Base-by-base conservation (phyloP, 805 yeast species). In the Saturnispora dispora region DNA sequence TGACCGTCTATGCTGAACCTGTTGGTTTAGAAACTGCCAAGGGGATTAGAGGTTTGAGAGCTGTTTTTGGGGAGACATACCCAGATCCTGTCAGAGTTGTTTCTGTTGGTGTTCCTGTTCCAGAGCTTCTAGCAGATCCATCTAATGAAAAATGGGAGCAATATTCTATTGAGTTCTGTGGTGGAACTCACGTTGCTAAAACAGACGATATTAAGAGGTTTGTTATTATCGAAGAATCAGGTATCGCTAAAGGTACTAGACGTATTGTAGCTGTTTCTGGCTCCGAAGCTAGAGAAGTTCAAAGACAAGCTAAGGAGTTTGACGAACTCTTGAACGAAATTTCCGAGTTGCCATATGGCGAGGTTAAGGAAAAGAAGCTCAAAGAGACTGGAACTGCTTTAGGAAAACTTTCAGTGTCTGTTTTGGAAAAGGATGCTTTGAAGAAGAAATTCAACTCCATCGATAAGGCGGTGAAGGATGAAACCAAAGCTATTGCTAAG, bases 41-140 rank as follows among this genome's bases (percentile, higher is more conserved):
- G 62, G 71, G 77, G 46, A 90, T 93, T 59, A 72, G 70, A 58
- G 95, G 97, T 30, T 82, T 93, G 45, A 87, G 99, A 71, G 99
- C 99, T 52, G 99, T 93, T 41, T 93, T 93, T 63, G 99, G 99
- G 63, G 99, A 93, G 75, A 88, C 96, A 3, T 93, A 93, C 65
- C 99, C 99, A 42, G 97, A 93, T 65, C 99, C 99, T 37, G 99
- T 93, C 22, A 83, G 99, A 67, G 99, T 93, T 59, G 97, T 93
- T 46, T 87, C 96, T 30, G 86, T 93, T 63, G 99, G 99, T 64
- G 84, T 79, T 40, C 82, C 96, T 45, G 89, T 93, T 43, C 89
- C 86, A 25, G 93, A 85, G 13, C 73, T 93, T 59, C 67, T 91
- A 58, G 74, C 75, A 6, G 74, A 82, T 60, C 96, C 97, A 59